Evolutionary conservation across 495 filamentous ascomycete genomes (phyloP), one percentile per base, ranked within the genome.

Genomic region (Rhizodiscina lignyota): DNA sequence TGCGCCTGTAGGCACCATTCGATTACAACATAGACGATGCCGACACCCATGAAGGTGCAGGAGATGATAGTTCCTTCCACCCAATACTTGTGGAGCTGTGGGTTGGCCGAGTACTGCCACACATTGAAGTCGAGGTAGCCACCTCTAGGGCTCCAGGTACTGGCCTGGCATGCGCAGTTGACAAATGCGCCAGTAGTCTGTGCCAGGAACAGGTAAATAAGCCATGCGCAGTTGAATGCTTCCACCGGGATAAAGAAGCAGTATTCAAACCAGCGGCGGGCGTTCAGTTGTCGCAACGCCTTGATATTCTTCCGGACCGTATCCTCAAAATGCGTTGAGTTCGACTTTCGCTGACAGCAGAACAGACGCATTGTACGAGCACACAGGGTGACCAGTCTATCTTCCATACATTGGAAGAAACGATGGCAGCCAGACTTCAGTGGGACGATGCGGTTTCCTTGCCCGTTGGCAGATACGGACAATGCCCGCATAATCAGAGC

Each of bases 121-220:
- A 50, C 35, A 15, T 20, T 42, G 32, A 56, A 47, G 27, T 56
- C 50, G 20, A 55, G 36, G 29, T 53, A 57, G 18, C 54, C 51
- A 18, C 47, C 46, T 17, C 24, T 34, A n/a, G 21, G 21, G 10
- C 36, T 43, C 48, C 49, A 56, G 11, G 18, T 45, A 27, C 36
- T 38, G 3, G 35, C 37, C 42, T 49, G 40, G 38, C 54, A 57
- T 8, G 39, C 37, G 34, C 54, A 58, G 19, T 35, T 57, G 18
- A 48, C 31, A 34, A 53, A 54, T 11, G 23, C n/a, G 21, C 54
- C 54, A 20, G 53, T 39, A 4, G 54, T 57, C 38, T 58, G 54
- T 5, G 54, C 52, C 17, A 55, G 20, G n/a, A 47, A 40, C 28
- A 51, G 50, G 35, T 57, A 58, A 15, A 43, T n/a, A 6, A 55